A percentile compares a stretch with the other conserved stretches of the same genome.
phyloP scores from a whole-genome alignment of 129 eudicot genomes.

The Artemisia annua region DNA sequence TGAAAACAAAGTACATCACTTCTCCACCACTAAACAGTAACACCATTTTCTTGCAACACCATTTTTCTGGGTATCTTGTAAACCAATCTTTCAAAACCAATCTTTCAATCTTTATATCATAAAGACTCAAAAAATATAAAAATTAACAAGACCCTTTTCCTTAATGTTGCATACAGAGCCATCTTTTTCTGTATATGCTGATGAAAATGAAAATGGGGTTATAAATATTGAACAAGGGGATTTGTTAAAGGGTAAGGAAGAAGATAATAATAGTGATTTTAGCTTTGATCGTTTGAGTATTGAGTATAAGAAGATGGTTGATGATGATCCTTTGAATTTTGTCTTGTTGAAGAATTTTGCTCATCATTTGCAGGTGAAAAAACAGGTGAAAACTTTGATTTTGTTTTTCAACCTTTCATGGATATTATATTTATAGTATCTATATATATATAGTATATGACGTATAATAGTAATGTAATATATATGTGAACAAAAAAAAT shows the following conservation, averaged over 20 bases:
- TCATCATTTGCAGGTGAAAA: constrained; percentile 68
- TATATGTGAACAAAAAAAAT: too few relatives aligned
- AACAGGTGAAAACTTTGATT: too few relatives aligned
- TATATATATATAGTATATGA: too few relatives aligned
- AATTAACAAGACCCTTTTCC: too few relatives aligned
- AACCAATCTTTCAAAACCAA: background rate
- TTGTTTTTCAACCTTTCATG: too few relatives aligned
- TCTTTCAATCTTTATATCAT: background rate
- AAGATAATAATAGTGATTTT: constrained; percentile 39
- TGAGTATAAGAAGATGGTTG: constrained; percentile 45
- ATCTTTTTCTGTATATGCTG: constrained; percentile 63
- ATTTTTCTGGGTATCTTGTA: too few relatives aligned
- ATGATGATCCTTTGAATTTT: constrained; percentile 60
- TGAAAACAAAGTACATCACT: too few relatives aligned
- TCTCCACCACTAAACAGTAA: too few relatives aligned
- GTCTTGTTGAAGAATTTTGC: constrained; percentile 65
- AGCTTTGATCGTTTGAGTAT: constrained; percentile 39
- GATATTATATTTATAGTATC: too few relatives aligned
- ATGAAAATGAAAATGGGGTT: constrained; percentile 32
- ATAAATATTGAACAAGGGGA: constrained; percentile 21
- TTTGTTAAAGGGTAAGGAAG: constrained; percentile 11
- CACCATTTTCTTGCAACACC: too few relatives aligned
- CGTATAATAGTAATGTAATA: too few relatives aligned
- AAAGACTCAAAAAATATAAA: background rate
- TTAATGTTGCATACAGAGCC: constrained; percentile 64